Evolutionary conservation across 2,329 filamentous ascomycete species (phyloP).

Genomic region (Trichoderma hamatum): DNA sequence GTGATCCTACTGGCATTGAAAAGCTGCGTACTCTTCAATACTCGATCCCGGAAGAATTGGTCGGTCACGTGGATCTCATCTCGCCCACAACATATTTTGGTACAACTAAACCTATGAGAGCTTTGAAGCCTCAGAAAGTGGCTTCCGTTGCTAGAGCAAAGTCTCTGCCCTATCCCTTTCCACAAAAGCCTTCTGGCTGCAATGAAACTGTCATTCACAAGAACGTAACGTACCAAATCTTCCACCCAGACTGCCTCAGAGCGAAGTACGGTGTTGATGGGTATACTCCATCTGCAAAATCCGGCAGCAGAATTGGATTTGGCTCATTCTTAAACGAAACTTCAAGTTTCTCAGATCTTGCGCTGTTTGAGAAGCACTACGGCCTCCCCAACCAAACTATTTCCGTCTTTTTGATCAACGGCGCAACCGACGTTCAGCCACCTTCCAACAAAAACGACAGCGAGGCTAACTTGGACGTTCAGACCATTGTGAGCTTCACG

Average conservation of each 20-base stretch:
- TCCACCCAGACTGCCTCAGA: slow-evolving; percentile 27
- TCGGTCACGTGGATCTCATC: slow-evolving; percentile 29
- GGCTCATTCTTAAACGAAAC: slow-evolving; percentile 27
- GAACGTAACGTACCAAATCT: background rate
- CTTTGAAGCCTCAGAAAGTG: background rate
- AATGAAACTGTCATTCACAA: background rate
- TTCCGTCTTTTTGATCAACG: slow-evolving; percentile 23
- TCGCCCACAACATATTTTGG: slow-evolving; percentile 29
- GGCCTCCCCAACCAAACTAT: slow-evolving; percentile 18
- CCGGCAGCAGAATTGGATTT: slow-evolving; percentile 25
- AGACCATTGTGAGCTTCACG: slow-evolving; percentile 22
- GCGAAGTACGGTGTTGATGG: slow-evolving; percentile 29
- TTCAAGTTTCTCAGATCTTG: slow-evolving; percentile 25
- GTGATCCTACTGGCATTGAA: background rate
- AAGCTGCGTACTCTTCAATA: slow-evolving; percentile 29
- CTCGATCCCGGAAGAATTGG: slow-evolving; percentile 28
- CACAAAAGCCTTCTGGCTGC: slow-evolving; percentile 5
- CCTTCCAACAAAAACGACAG: slow-evolving; percentile 14
- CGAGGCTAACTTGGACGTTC: slow-evolving; percentile 31
- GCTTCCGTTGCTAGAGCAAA: background rate
- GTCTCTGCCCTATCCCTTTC: background rate
- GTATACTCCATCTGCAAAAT: slow-evolving; percentile 23
- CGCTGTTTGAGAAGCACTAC: slow-evolving; percentile 15
- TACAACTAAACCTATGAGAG: slow-evolving; percentile 13
- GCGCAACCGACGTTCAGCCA: slow-evolving; percentile 9